Evolutionary conservation across 495 filamentous ascomycete genomes (phyloP).

Genomic region (Penicillium lividum): DNA sequence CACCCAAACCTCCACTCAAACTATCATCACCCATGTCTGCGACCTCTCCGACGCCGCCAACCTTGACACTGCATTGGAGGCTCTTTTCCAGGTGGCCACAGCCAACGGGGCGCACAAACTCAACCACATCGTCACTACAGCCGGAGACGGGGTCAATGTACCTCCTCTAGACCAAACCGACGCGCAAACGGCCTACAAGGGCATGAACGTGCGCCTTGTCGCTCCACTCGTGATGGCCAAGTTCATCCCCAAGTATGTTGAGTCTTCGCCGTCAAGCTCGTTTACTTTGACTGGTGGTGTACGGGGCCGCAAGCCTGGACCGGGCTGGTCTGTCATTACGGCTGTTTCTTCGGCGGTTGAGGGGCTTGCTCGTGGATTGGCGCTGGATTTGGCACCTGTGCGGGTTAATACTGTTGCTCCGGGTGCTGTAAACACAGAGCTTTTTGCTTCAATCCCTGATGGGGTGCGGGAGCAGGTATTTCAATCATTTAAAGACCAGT

Average conservation of each 20-base stretch:
- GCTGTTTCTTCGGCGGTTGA: conserved; percentile 42
- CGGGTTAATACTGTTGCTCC: conserved; percentile 64
- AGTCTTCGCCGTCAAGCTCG: conserved; percentile 40
- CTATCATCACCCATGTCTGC: conserved; percentile 26
- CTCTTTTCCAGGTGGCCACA: conserved; percentile 43
- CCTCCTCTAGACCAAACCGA: conserved; percentile 39
- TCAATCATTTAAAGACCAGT: conserved; percentile 24
- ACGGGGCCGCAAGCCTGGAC: conserved; percentile 47
- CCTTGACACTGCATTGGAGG: conserved; percentile 47
- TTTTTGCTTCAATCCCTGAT: conserved; percentile 26
- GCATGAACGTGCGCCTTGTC: conserved; percentile 52
- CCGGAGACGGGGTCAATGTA: conserved; percentile 47
- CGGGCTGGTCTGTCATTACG: conserved; percentile 47
- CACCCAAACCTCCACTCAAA: conserved; percentile 21
- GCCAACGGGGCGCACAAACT: conserved; percentile 33
- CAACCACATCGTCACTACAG: conserved; percentile 64
- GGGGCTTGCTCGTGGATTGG: conserved; percentile 53
- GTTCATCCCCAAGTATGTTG: conserved; percentile 45
- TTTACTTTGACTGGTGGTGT: conserved; percentile 57
- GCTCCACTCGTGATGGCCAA: conserved; percentile 57
- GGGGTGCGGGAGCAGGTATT: conserved; percentile 9
- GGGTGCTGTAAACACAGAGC: conserved; percentile 56
- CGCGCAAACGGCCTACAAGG: conserved; percentile 41
- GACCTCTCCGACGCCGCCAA: conserved; percentile 47
- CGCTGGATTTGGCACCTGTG: conserved; percentile 60